A percentile compares a stretch with the other conserved stretches of the same genome.
Conservation (phyloP, 2,329 filamentous ascomycete species). For the Aspergillus sp. region DNA sequence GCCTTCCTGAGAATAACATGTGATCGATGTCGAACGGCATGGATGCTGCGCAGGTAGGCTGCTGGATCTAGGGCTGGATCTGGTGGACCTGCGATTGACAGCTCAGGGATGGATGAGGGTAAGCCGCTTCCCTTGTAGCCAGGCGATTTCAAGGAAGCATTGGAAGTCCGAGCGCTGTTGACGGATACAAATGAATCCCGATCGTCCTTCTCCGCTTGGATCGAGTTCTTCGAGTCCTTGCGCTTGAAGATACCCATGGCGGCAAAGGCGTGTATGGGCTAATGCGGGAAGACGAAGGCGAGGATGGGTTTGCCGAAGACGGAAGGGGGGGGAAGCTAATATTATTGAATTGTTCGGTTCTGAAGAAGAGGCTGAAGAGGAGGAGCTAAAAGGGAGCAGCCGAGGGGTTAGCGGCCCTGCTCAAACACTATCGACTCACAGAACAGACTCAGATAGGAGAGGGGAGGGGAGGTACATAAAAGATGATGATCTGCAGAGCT, state of each 20-base stretch:
- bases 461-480: constrained; percentile 14
- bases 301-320: background rate
- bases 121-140: constrained; percentile 48
- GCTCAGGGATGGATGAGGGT: constrained; percentile 63
- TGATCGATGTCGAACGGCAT: constrained; percentile 79
- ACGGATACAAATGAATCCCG: constrained; percentile 40
- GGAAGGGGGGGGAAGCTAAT: background rate
- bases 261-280: background rate
- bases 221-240: constrained; percentile 44
- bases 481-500: constrained; percentile 23
- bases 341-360: constrained; percentile 3
- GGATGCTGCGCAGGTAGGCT: constrained; percentile 85
- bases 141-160: constrained; percentile 52
- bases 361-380: constrained; percentile 4
- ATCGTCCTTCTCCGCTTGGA: constrained; percentile 39
- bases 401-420: constrained; percentile 6
- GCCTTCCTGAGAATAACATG: constrained; percentile 74
- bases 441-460: constrained; percentile 1
- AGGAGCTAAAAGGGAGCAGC: constrained; percentile 5
- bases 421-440: background rate
- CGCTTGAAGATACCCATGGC: constrained; percentile 45
- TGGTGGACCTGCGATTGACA: constrained; percentile 79
- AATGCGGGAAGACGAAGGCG: background rate
- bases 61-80: constrained; percentile 86
- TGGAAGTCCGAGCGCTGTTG: constrained; percentile 45